These are phyloP conservation scores for Neofusicoccum laricinum DNA, from an alignment of 2,329 filamentous ascomycete species.

Conservation along the genomic window DNA sequence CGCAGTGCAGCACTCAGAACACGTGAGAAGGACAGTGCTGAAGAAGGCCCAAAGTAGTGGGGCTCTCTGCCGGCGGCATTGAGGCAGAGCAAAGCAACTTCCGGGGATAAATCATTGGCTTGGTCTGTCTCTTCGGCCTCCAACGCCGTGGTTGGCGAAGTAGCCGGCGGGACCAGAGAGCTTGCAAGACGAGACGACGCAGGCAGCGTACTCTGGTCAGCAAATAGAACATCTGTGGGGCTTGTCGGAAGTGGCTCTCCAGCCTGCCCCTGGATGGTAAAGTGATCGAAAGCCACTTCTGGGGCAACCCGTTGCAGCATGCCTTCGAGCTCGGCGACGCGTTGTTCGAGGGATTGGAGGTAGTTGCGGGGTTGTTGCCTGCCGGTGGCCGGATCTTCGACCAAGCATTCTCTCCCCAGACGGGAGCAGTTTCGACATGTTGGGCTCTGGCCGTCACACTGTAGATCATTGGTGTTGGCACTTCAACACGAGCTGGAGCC, in stretches of 20 bases:
- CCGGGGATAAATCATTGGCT: slow-evolving; percentile 23
- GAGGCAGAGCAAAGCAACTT: slow-evolving; percentile 34
- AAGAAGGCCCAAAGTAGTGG: slow-evolving; percentile 39
- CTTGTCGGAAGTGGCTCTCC: background rate
- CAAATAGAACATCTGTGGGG: background rate
- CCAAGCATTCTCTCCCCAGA: slow-evolving; percentile 30
- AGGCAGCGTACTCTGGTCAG: background rate
- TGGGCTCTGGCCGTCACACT: slow-evolving; percentile 19
- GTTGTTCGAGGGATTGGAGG: slow-evolving; percentile 29
- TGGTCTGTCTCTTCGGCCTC: background rate
- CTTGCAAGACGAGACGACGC: too few relatives aligned
- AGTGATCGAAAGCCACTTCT: slow-evolving; percentile 26
- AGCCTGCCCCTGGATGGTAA: background rate
- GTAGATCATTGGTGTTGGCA: too few relatives aligned
- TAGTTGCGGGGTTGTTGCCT: slow-evolving; percentile 33
- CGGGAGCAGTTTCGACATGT: slow-evolving; percentile 29
- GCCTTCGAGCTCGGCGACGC: slow-evolving; percentile 30
- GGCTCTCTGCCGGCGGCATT: slow-evolving; percentile 34
- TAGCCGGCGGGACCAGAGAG: too few relatives aligned
- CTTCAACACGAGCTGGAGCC: too few relatives aligned
- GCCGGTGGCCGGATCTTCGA: slow-evolving; percentile 38
- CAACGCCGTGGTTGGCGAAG: too few relatives aligned
- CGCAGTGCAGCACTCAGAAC: slow-evolving; percentile 27
- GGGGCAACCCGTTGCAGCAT: slow-evolving; percentile 28
- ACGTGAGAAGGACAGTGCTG: slow-evolving; percentile 32